Base-by-base conservation (phyloP, 208 protist genomes). In the Wallacemonas sp. region DNA sequence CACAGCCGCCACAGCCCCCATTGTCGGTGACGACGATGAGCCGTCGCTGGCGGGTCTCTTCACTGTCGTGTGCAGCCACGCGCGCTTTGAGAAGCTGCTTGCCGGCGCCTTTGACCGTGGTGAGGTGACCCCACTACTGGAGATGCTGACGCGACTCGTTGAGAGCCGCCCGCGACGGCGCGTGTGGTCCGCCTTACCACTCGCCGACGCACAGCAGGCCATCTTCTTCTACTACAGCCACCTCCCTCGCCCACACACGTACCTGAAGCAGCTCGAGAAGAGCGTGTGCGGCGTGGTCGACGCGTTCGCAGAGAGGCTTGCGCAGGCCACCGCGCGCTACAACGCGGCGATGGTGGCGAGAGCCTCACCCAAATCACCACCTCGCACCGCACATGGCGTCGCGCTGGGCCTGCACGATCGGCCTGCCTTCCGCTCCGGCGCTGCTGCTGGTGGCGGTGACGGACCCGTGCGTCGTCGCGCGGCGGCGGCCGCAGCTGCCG, bases 31-130 rank as follows among this genome's bases (percentile, higher is more conserved):
- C n/a, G n/a, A n/a, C n/a, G n/a, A n/a, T n/a, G n/a, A n/a, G n/a
- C n/a, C n/a, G n/a, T n/a, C n/a, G n/a, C n/a, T n/a, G 36, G 60
- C 19, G 32, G 19, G 41, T 5, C 56, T 48, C n/a, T 36, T 62
- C 8, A 23, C 30, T 6, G 52, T 58, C 2, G 65, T 34, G 48
- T 73, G 65, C 77, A 68, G 24, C 68, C 66, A 33, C 72, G 58
- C 46, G 62, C 49, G 70, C 33, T 90, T 76, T 62, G 65, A 77
- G 33, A 34, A 55, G 32, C 77, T 87, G 0, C 60, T 91, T 14
- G 80, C 80, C 4, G 27, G 65, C 9, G 82, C 85, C 11, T 94
- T 87, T 73, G 82, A 94, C 75, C 49, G 60, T 2, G 85, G 88
- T 27, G 55, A 78, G 38, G 33, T 72, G 41, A 55, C 41, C 48